Conservation (phyloP, 2,329 filamentous ascomycete genomes). For the Ophiosphaerella korrae region DNA sequence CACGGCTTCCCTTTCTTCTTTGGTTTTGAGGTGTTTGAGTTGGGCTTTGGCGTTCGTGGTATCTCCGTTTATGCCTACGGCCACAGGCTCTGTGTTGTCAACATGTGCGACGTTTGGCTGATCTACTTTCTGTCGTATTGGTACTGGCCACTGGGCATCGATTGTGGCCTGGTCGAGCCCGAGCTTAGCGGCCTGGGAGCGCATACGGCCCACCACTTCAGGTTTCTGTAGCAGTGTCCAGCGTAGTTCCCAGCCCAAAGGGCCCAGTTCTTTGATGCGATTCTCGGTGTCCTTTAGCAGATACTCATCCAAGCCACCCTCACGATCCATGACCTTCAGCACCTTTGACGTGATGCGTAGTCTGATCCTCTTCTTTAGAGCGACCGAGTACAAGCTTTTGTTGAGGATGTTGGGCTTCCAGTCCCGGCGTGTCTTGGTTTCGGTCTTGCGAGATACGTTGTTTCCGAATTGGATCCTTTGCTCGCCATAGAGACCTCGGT, state of each 20-base stretch:
- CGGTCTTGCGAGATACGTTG: constrained; percentile 70
- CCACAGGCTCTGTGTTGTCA: background rate
- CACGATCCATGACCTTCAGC: constrained; percentile 71
- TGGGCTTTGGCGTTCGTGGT: background rate
- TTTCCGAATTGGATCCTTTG: constrained; percentile 79
- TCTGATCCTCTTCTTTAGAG: constrained; percentile 67
- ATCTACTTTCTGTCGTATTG: constrained; percentile 22
- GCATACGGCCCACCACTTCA: constrained; percentile 68
- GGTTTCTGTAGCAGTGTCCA: constrained; percentile 87
- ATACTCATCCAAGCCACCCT: constrained; percentile 90
- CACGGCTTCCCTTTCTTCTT: constrained; percentile 6
- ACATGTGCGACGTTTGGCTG: constrained; percentile 10
- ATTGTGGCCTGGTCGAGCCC: constrained; percentile 62
- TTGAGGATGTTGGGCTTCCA: constrained; percentile 76
- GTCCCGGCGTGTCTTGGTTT: constrained; percentile 71
- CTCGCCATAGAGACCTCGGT: constrained; percentile 73
- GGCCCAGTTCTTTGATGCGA: constrained; percentile 83
- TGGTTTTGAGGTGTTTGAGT: background rate
- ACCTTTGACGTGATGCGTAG: constrained; percentile 73
- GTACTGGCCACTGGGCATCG: constrained; percentile 40
- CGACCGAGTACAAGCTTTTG: constrained; percentile 69
- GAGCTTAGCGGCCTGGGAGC: constrained; percentile 66
- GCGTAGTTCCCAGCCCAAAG: constrained; percentile 86
- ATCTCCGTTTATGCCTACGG: background rate
- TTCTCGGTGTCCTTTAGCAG: constrained; percentile 78